Evolutionary conservation across 2,329 filamentous ascomycete genomes (phyloP).

Genomic region (Orbilia brochopaga): DNA sequence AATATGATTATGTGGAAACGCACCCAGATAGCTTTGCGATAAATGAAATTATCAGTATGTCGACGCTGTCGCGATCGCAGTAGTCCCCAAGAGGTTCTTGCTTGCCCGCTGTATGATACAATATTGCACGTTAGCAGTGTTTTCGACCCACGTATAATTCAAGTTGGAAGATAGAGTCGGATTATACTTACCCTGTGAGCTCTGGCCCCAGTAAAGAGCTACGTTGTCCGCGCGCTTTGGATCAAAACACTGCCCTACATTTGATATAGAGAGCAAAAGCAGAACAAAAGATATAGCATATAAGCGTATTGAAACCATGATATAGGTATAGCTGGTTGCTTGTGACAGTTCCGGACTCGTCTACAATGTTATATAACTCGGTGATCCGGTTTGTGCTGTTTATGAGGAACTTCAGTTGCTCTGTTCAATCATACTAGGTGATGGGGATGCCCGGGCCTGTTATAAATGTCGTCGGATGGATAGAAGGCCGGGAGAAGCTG

Average conservation of each 20-base stretch:
- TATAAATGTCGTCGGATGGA: too few species aligned
- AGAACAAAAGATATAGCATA: not conserved
- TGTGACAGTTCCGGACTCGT: too few species aligned
- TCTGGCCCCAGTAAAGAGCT: slow-evolving; percentile 46
- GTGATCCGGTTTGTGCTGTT: too few species aligned
- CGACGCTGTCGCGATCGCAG: slow-evolving; percentile 55
- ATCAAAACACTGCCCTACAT: slow-evolving; percentile 5
- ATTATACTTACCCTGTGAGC: slow-evolving; percentile 10
- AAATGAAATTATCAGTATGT: slow-evolving; percentile 56
- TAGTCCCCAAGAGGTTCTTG: slow-evolving; percentile 39
- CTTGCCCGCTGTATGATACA: not conserved
- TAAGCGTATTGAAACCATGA: not conserved
- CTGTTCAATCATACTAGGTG: too few species aligned
- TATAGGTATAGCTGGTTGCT: not conserved
- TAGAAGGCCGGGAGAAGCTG: too few species aligned
- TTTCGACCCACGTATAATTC: not conserved
- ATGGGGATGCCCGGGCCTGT: too few species aligned
- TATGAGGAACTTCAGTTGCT: too few species aligned
- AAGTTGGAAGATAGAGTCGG: slow-evolving; percentile 6
- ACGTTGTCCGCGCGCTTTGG: slow-evolving; percentile 25
- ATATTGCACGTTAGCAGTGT: not conserved
- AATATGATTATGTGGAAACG: not conserved
- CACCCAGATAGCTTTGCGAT: slow-evolving; percentile 44
- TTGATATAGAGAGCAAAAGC: not conserved
- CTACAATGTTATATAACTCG: too few species aligned